phyloP scores from a whole-genome alignment of 495 filamentous ascomycete genomes.

The Podospora sp. region DNA sequence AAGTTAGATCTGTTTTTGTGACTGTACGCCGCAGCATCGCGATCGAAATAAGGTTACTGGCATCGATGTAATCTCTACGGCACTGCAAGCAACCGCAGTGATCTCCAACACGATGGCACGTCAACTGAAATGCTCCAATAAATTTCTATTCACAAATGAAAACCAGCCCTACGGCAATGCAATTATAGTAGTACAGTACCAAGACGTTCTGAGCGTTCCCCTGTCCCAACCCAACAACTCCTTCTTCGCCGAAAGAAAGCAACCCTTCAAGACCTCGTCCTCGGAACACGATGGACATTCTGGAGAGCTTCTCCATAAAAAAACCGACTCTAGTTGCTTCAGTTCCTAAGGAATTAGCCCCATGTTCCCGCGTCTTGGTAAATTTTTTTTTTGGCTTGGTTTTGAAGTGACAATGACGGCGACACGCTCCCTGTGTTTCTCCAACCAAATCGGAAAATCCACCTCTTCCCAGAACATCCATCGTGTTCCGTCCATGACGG shows the following conservation, averaged over 20 bases:
- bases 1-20: not conserved
- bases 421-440: not conserved
- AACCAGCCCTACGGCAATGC: not conserved
- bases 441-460: constrained; percentile 3
- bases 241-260: not conserved
- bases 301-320: constrained; percentile 7
- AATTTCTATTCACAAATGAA: not conserved
- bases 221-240: not conserved
- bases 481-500: not conserved
- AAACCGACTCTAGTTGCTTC: constrained; percentile 36
- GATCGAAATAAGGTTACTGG: not conserved
- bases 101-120: not conserved
- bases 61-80: not conserved
- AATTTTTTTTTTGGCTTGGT: not conserved
- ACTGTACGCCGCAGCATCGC: not conserved
- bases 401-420: constrained; percentile 2
- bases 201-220: not conserved
- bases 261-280: constrained; percentile 7
- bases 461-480: not conserved
- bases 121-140: not conserved
- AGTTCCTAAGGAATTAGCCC: constrained; percentile 46
- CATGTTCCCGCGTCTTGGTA: constrained; percentile 19
- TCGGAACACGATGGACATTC: constrained; percentile 7
- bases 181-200: not conserved
- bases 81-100: not conserved